A percentile compares a stretch with the other conserved stretches of the same genome.
Evolutionary conservation across 2,329 filamentous ascomycete species (phyloP).

Genomic region (Capronia epimyces): DNA sequence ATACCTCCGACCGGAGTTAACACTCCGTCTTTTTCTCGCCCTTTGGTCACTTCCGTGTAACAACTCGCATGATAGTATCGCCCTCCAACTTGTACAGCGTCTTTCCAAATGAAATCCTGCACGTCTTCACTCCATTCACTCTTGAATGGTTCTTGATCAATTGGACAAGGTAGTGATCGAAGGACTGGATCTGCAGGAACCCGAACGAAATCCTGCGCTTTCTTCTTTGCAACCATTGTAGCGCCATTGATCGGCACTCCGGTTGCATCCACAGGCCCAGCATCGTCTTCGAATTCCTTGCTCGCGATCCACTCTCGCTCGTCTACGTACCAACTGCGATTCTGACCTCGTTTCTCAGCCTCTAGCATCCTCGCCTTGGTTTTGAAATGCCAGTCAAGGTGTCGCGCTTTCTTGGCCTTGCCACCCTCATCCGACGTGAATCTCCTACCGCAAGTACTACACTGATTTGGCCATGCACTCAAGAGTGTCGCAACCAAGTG

Average conservation of each 20-base stretch:
- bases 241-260: constrained; percentile 37
- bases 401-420: constrained; percentile 76
- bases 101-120: constrained; percentile 96
- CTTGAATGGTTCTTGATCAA: constrained; percentile 93
- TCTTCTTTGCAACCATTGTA: constrained; percentile 44
- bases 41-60: constrained; percentile 72
- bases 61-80: constrained; percentile 88
- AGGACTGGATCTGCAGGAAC: constrained; percentile 73
- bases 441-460: constrained; percentile 82
- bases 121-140: constrained; percentile 86
- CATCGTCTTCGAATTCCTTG: constrained; percentile 68
- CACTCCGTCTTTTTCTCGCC: constrained; percentile 41
- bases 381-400: constrained; percentile 98
- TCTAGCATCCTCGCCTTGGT: constrained; percentile 86
- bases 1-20: constrained; percentile 35
- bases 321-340: constrained; percentile 91
- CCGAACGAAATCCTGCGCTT: constrained; percentile 66
- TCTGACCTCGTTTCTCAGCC: constrained; percentile 76
- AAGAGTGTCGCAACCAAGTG: constrained; percentile 70
- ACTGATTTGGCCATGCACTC: constrained; percentile 76
- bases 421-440: constrained; percentile 74
- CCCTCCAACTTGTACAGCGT: constrained; percentile 70
- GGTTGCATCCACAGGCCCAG: constrained; percentile 40
- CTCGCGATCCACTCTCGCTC: constrained; percentile 89
- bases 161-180: constrained; percentile 75